A percentile compares a stretch with the other conserved stretches of the same genome.
Conservation (phyloP, 495 filamentous ascomycete species). For the Podospora pseudopauciseta region DNA sequence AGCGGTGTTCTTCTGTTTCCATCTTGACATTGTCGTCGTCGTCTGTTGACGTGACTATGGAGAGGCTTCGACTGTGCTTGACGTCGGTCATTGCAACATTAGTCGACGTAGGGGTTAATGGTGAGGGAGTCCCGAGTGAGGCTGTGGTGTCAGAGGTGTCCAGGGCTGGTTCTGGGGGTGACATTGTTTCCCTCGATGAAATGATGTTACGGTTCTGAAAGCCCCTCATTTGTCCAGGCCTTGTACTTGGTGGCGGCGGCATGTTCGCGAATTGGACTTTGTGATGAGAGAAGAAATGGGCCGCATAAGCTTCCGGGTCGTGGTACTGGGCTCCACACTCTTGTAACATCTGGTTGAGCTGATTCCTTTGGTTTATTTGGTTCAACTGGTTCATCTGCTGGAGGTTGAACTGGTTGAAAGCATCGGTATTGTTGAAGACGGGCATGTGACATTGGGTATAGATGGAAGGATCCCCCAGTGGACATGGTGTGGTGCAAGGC, state of each 20-base stretch:
- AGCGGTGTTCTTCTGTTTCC: slow-evolving; percentile 25
- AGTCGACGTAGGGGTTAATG: slow-evolving; percentile 27
- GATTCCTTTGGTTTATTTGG: slow-evolving; percentile 14
- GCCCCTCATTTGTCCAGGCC: slow-evolving; percentile 1
- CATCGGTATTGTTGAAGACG: slow-evolving; percentile 13
- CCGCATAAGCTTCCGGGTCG: slow-evolving; percentile 28
- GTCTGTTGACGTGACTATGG: slow-evolving; percentile 18
- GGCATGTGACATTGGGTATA: slow-evolving; percentile 31
- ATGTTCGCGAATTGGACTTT: slow-evolving; percentile 1
- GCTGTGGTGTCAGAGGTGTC: slow-evolving; percentile 30
- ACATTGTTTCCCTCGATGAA: slow-evolving; percentile 24
- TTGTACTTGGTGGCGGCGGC: neutral
- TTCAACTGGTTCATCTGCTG: neutral
- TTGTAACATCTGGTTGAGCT: slow-evolving; percentile 11
- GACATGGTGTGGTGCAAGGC: slow-evolving; percentile 28
- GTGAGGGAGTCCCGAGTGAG: slow-evolving; percentile 29
- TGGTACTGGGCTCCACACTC: slow-evolving; percentile 32
- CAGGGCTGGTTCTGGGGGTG: slow-evolving; percentile 26
- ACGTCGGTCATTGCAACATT: slow-evolving; percentile 24
- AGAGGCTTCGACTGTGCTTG: slow-evolving; percentile 22
- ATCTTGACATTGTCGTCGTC: slow-evolving; percentile 5
- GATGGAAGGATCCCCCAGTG: slow-evolving; percentile 29
- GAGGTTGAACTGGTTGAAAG: slow-evolving; percentile 24
- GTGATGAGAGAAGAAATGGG: slow-evolving; percentile 33
- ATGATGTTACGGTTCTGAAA: slow-evolving; percentile 6